Percentiles rank a stretch among this genome's conserved stretches.
phyloP scores from a whole-genome alignment of 75 land plant species.

The Sequoia sempervirens region DNA sequence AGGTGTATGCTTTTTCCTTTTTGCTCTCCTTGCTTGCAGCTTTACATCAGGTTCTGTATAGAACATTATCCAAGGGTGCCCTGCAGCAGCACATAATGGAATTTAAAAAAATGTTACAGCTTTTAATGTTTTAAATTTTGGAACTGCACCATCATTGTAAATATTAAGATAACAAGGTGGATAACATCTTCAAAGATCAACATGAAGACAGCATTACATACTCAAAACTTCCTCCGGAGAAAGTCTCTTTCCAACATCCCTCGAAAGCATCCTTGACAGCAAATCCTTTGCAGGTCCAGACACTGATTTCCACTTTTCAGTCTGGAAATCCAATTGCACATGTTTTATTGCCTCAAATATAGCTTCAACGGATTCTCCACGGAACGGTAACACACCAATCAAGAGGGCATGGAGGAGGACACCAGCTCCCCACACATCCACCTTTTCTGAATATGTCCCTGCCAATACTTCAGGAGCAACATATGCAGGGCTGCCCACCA shows the following conservation, averaged over 20 bases:
- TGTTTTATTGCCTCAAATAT: conserved; percentile 76
- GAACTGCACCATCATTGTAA: background rate
- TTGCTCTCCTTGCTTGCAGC: conserved; percentile 19
- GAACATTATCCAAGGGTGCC: conserved; percentile 70
- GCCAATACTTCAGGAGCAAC: conserved; percentile 79
- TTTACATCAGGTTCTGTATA: conserved; percentile 42
- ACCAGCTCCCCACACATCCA: conserved; percentile 84
- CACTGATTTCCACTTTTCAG: conserved; percentile 48
- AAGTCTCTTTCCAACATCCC: conserved; percentile 53
- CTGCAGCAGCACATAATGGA: conserved; percentile 18
- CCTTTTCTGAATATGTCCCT: conserved; percentile 70
- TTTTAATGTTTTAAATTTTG: background rate
- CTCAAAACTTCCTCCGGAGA: conserved; percentile 61
- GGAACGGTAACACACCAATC: conserved; percentile 65
- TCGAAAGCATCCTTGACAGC: conserved; percentile 48
- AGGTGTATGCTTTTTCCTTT: conserved; percentile 12
- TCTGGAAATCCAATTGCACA: conserved; percentile 48
- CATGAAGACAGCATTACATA: conserved; percentile 13
- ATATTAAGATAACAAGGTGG: background rate
- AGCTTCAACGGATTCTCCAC: conserved; percentile 57
- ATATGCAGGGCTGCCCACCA: conserved; percentile 86
- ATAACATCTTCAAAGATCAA: background rate
- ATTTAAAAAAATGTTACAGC: background rate
- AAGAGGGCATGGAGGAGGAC: conserved; percentile 68
- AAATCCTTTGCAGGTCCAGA: conserved; percentile 64